Evolutionary conservation across 1,284 basidiomycete species (phyloP).

Genomic region (Mycena sp.): DNA sequence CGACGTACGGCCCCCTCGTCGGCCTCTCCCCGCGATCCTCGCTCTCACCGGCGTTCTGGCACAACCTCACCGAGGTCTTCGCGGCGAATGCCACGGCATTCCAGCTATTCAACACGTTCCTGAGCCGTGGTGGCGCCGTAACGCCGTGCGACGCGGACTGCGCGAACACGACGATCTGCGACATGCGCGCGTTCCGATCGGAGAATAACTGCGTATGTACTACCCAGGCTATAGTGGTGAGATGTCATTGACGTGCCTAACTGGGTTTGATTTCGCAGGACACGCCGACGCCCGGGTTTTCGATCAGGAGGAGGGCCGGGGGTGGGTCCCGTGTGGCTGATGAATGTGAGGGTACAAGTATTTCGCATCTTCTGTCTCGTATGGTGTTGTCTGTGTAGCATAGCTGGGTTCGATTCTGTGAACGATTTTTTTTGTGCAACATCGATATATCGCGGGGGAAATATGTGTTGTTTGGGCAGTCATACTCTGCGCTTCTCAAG

Average conservation of each 20-base stretch:
- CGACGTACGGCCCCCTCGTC: conserved; percentile 57
- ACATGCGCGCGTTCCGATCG: conserved; percentile 45
- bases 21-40: conserved; percentile 43
- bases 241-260: too few relatives aligned
- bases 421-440: not conserved
- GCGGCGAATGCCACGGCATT: conserved; percentile 55
- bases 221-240: too few relatives aligned
- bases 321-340: not conserved
- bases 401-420: not conserved
- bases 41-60: conserved; percentile 65
- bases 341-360: conserved; percentile 13
- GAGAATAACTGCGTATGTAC: conserved; percentile 48
- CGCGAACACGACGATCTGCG: conserved; percentile 45
- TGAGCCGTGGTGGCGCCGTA: conserved; percentile 49
- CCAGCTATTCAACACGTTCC: conserved; percentile 53
- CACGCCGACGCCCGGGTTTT: conserved; percentile 7
- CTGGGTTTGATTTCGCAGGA: conserved; percentile 8
- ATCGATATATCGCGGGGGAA: too few relatives aligned
- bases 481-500: too few relatives aligned
- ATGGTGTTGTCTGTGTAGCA: not conserved
- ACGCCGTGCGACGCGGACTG: conserved; percentile 37
- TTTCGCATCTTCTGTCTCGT: not conserved
- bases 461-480: too few relatives aligned
- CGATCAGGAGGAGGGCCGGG: not conserved
- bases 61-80: conserved; percentile 65